phyloP scores from a whole-genome alignment of 2,329 filamentous ascomycete species.

The Magnaporthiopsis incrustans region DNA sequence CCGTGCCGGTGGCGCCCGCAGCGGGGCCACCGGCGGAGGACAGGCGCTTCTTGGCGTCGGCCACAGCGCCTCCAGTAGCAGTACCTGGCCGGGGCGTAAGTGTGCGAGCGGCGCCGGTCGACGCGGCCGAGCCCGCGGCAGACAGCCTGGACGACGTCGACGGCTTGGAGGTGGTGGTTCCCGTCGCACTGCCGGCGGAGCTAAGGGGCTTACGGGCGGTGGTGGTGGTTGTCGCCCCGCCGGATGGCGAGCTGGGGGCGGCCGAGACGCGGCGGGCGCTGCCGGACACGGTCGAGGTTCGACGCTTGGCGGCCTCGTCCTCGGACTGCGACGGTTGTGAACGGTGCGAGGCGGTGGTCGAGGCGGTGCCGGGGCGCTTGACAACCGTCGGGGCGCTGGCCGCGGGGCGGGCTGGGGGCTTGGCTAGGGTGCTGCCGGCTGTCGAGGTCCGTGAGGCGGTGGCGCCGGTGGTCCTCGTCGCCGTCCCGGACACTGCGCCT shows the following conservation, averaged over 20 bases:
- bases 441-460: constrained; percentile 18
- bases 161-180: constrained; percentile 24
- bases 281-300: constrained; percentile 14
- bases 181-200: constrained; percentile 26
- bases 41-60: constrained; percentile 49
- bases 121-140: constrained; percentile 21
- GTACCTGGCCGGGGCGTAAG: constrained; percentile 26
- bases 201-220: constrained; percentile 27
- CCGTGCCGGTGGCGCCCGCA: constrained; percentile 26
- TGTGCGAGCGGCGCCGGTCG: constrained; percentile 21
- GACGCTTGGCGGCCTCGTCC: constrained; percentile 29
- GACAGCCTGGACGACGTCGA: constrained; percentile 28
- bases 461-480: constrained; percentile 24
- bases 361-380: constrained; percentile 23
- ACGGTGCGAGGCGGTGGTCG: constrained; percentile 21
- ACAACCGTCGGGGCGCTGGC: constrained; percentile 16
- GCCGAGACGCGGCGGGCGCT: constrained; percentile 25
- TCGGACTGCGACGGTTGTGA: constrained; percentile 27
- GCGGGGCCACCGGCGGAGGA: constrained; percentile 36
- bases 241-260: constrained; percentile 18
- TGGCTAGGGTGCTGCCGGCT: constrained; percentile 19
- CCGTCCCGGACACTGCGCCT: constrained; percentile 14
- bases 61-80: constrained; percentile 26
- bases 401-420: constrained; percentile 22
- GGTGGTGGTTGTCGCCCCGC: constrained; percentile 21